phyloP scores from a whole-genome alignment of 1,139 yeast genomes.

The Kazachstania sp. region DNA sequence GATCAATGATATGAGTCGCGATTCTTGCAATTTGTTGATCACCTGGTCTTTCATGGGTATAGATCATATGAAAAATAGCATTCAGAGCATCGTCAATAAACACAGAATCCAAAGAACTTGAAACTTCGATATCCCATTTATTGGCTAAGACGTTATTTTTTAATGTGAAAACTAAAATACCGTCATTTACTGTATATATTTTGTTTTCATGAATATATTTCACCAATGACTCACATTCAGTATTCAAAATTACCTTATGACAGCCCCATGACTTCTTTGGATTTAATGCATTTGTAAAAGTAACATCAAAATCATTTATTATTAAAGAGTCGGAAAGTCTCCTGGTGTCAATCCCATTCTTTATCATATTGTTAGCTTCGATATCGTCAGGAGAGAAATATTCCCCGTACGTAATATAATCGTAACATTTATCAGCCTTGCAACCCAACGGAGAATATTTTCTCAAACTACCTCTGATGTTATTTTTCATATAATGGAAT shows the following conservation, averaged over 20 bases:
- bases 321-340: neutral
- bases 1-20: slow-evolving; percentile 14
- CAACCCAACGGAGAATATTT: slow-evolving; percentile 37
- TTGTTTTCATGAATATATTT: slow-evolving; percentile 6
- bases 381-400: neutral
- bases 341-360: neutral
- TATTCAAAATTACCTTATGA: slow-evolving; percentile 18
- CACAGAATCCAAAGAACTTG: neutral
- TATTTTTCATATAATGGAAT: slow-evolving; percentile 38
- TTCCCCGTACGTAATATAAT: neutral
- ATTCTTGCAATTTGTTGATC: slow-evolving; percentile 10
- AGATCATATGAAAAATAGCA: slow-evolving; percentile 34
- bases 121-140: slow-evolving; percentile 9
- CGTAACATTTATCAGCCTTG: neutral
- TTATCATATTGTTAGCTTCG: too few species aligned
- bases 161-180: slow-evolving; percentile 6
- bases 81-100: slow-evolving; percentile 6
- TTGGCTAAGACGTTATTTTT: neutral
- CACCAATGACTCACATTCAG: slow-evolving; percentile 12
- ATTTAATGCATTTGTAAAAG: slow-evolving; percentile 10
- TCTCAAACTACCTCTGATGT: slow-evolving; percentile 41
- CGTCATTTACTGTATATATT: slow-evolving; percentile 6
- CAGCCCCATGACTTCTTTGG: slow-evolving; percentile 13
- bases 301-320: slow-evolving; percentile 15
- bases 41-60: slow-evolving; percentile 36